A percentile compares a stretch with the other conserved stretches of the same genome.
These are phyloP conservation scores for Helicocarpus griseus DNA, from an alignment of 2,329 filamentous ascomycete species.

Conservation along the genomic window DNA sequence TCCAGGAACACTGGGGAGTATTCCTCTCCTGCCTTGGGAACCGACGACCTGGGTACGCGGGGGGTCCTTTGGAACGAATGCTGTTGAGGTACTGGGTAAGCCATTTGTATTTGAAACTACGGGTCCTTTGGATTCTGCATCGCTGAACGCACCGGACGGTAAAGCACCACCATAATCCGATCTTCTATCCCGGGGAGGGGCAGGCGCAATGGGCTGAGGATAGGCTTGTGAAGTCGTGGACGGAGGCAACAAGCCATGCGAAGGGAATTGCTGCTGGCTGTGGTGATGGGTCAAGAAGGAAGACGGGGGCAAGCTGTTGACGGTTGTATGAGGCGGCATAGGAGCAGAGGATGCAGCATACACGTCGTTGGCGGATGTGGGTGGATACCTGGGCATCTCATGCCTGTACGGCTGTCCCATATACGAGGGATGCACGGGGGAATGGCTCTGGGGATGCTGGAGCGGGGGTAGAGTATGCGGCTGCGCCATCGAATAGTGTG, in stretches of 20 bases:
- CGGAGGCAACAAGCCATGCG: slow-evolving; percentile 53
- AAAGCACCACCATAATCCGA: slow-evolving; percentile 57
- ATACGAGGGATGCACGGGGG: slow-evolving; percentile 33
- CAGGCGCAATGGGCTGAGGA: slow-evolving; percentile 66
- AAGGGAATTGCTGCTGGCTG: slow-evolving; percentile 30
- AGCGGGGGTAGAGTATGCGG: slow-evolving; percentile 37
- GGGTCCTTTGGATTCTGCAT: slow-evolving; percentile 45
- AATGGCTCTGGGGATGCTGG: slow-evolving; percentile 37
- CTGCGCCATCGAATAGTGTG: slow-evolving; percentile 34
- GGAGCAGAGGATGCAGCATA: slow-evolving; percentile 33
- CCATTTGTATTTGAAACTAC: slow-evolving; percentile 37
- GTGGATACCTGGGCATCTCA: slow-evolving; percentile 34
- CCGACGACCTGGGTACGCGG: slow-evolving; percentile 76
- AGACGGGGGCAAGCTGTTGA: slow-evolving; percentile 33
- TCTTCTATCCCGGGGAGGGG: slow-evolving; percentile 45
- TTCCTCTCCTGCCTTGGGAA: slow-evolving; percentile 83
- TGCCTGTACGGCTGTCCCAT: slow-evolving; percentile 33
- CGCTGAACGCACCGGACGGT: slow-evolving; percentile 57
- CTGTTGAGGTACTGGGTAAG: slow-evolving; percentile 30
- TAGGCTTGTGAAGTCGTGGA: slow-evolving; percentile 58
- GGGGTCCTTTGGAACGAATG: slow-evolving; percentile 32
- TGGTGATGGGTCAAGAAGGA: slow-evolving; percentile 33
- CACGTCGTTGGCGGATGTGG: slow-evolving; percentile 31
- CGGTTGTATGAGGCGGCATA: slow-evolving; percentile 33
- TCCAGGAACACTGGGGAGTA: slow-evolving; percentile 82